phyloP scores from a whole-genome alignment of 2,329 filamentous ascomycete genomes.

The Cordyceps sp. region DNA sequence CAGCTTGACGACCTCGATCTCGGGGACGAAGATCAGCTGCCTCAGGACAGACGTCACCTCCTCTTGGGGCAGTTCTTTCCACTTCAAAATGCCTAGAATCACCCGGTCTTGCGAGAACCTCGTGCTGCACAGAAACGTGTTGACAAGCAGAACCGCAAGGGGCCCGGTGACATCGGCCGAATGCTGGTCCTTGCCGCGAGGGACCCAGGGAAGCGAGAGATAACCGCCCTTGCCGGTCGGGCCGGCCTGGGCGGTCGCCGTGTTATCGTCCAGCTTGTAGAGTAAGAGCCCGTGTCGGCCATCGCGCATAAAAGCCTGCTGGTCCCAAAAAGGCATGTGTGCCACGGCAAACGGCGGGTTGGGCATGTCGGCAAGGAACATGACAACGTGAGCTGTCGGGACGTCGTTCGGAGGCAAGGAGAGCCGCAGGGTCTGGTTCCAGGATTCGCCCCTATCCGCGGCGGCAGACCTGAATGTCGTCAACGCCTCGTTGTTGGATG shows the following conservation, averaged over 20 bases:
- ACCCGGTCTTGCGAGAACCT: conserved; percentile 84
- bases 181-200: conserved; percentile 47
- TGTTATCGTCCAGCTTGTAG: conserved; percentile 86
- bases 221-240: conserved; percentile 69
- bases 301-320: conserved; percentile 77
- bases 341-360: conserved; percentile 80
- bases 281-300: conserved; percentile 66
- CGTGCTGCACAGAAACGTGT: conserved; percentile 87
- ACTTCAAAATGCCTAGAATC: conserved; percentile 68
- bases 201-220: conserved; percentile 64
- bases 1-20: conserved; percentile 95
- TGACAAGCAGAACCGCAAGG: conserved; percentile 60
- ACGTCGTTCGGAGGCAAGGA: conserved; percentile 68
- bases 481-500: conserved; percentile 61
- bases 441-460: conserved; percentile 60
- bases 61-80: conserved; percentile 60
- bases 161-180: conserved; percentile 64
- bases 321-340: conserved; percentile 87
- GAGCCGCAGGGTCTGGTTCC: conserved; percentile 79
- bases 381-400: conserved; percentile 65
- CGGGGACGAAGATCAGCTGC: conserved; percentile 80
- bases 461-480: conserved; percentile 83
- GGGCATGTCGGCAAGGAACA: conserved; percentile 77
- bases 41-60: conserved; percentile 61
- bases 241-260: conserved; percentile 46